A percentile compares a stretch with the other conserved stretches of the same genome.
These are phyloP conservation scores for Sphagnum tenellum DNA, from an alignment of 225 moss, liverwort and hornwort genomes.

Conservation along the genomic window DNA sequence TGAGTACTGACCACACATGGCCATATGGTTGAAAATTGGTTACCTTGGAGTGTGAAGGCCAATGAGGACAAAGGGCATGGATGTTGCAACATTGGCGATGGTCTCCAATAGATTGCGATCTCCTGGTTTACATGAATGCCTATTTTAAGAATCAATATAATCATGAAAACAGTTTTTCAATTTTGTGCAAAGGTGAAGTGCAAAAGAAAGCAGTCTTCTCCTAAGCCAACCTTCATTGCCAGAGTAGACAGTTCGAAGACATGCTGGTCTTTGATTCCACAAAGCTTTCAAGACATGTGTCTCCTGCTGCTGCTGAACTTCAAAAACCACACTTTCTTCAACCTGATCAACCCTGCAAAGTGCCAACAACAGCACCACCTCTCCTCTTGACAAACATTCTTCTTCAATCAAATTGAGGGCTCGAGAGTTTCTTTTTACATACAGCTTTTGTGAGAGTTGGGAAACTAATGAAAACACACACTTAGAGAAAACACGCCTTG, in stretches of 20 bases:
- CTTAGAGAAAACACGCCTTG: no score
- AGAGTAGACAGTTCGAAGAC: background rate
- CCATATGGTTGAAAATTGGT: background rate
- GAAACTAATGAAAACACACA: no score
- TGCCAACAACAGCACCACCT: no score
- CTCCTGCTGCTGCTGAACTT: background rate
- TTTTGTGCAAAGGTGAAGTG: background rate
- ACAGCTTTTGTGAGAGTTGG: no score
- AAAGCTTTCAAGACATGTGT: slow-evolving; percentile 1
- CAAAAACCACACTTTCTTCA: background rate
- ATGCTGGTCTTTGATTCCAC: slow-evolving; percentile 3
- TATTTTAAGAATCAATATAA: background rate
- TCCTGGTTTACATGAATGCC: slow-evolving; percentile 24
- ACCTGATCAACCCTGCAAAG: background rate
- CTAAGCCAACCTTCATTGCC: background rate
- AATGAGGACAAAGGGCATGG: slow-evolving; percentile 73
- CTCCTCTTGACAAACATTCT: no score
- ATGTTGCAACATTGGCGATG: slow-evolving; percentile 75
- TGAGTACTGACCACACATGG: background rate
- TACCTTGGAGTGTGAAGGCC: slow-evolving; percentile 86
- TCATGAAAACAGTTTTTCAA: background rate
- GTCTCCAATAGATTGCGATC: slow-evolving; percentile 70
- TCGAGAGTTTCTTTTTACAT: no score
- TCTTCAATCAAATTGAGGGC: no score
- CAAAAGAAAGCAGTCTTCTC: background rate